A percentile compares a stretch with the other conserved stretches of the same genome.
Conservation (phyloP, 2,329 filamentous ascomycete genomes). For the Sporothrix dimorphospora region DNA sequence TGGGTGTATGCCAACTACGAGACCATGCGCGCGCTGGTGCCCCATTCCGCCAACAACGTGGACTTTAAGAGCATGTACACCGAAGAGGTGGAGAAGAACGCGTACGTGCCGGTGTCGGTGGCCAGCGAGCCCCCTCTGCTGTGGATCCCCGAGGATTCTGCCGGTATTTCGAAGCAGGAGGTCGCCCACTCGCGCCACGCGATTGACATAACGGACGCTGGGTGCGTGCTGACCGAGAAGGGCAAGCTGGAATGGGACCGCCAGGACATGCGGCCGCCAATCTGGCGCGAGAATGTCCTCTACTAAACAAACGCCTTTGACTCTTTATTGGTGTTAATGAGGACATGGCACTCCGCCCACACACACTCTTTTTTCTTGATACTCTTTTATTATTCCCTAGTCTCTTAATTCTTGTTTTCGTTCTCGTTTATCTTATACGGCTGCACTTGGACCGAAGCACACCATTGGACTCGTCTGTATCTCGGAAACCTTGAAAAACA, state of each 20-base stretch:
- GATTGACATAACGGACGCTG: slow-evolving; percentile 80
- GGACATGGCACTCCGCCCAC: background rate
- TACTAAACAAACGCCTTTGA: slow-evolving; percentile 37
- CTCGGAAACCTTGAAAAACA: background rate
- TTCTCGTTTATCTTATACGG: background rate
- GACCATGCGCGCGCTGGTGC: slow-evolving; percentile 70
- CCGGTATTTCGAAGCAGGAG: slow-evolving; percentile 77
- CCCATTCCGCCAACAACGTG: slow-evolving; percentile 52
- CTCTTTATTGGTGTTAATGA: background rate
- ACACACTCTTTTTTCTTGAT: background rate
- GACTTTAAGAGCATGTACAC: slow-evolving; percentile 61
- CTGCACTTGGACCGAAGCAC: background rate
- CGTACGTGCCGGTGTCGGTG: slow-evolving; percentile 75
- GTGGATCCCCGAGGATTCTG: slow-evolving; percentile 81
- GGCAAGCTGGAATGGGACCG: slow-evolving; percentile 50
- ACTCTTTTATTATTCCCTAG: background rate
- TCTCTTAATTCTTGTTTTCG: background rate
- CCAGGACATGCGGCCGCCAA: slow-evolving; percentile 41
- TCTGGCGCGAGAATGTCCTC: slow-evolving; percentile 44
- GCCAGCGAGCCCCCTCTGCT: slow-evolving; percentile 65
- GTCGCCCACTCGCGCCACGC: slow-evolving; percentile 70
- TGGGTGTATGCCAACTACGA: slow-evolving; percentile 76
- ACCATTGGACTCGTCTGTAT: background rate
- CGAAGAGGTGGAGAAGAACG: slow-evolving; percentile 63
- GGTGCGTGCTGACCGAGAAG: slow-evolving; percentile 71